A percentile compares a stretch with the other conserved stretches of the same genome.
Evolutionary conservation across 139 green algal genomes (phyloP).

Genomic region (Picochlorum sp.): DNA sequence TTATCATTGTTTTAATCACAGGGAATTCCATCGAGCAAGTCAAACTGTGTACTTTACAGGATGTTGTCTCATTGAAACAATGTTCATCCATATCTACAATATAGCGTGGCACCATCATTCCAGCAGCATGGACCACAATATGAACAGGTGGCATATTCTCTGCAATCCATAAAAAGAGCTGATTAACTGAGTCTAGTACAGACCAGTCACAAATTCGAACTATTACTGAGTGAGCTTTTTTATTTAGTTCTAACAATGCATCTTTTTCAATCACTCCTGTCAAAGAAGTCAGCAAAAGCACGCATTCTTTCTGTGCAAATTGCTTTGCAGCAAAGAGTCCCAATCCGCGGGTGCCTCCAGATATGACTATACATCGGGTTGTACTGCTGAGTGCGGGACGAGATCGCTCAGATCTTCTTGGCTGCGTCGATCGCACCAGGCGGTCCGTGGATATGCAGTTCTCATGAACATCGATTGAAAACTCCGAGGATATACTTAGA

Average conservation of each 20-base stretch:
- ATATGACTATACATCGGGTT: conserved; percentile 9
- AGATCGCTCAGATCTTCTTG: too few relatives aligned
- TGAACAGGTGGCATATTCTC: conserved; percentile 26
- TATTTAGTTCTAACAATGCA: conserved; percentile 6
- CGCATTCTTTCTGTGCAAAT: neutral
- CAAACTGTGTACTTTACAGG: conserved; percentile 16
- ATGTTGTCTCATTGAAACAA: conserved; percentile 4
- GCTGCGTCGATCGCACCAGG: too few relatives aligned
- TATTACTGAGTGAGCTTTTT: conserved; percentile 6
- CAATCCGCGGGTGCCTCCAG: conserved; percentile 29
- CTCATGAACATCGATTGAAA: too few relatives aligned
- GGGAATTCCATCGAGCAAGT: neutral
- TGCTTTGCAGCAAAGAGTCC: conserved; percentile 17
- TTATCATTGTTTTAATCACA: conserved; percentile 5
- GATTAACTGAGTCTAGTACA: neutral
- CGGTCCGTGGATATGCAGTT: too few relatives aligned
- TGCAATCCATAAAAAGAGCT: conserved; percentile 9
- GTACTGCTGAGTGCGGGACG: too few relatives aligned
- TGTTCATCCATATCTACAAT: conserved; percentile 19
- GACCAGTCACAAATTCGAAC: conserved; percentile 11
- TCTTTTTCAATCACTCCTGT: neutral
- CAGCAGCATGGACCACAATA: conserved; percentile 27
- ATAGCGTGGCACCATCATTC: conserved; percentile 1
- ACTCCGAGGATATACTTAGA: too few relatives aligned
- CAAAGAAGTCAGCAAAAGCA: conserved; percentile 22